Base-by-base conservation (phyloP, 2,329 filamentous ascomycete species). In the Ilyonectria sp. region DNA sequence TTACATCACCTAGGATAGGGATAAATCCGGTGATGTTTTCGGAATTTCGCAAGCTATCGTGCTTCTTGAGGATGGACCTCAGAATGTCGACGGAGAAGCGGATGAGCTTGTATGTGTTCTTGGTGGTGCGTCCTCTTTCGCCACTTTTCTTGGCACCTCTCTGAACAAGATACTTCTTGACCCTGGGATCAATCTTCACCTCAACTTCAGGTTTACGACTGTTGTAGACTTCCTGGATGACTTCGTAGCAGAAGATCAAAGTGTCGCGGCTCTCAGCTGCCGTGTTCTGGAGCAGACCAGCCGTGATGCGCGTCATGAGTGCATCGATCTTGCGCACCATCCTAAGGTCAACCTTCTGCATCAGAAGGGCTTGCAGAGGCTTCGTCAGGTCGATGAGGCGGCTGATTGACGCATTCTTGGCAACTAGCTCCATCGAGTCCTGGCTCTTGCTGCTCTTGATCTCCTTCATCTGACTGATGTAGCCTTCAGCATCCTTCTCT, bases 401-500 rank as follows among this genome's bases (percentile, higher is more conserved):
- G 58, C 82, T 85, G 26, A 98, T 86, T 1, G 94, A 95, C 2
- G 94, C 91, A 54, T 91, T 94, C 76, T 92, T 93, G 29, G 96
- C 93, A 71, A 98, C 87, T 17, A 98, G 86, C 79, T 98, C 95
- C 91, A 98, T 97, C 0, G 96, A 97, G 78, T 99, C 97, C 76
- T 95, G 97, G 78, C 95, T 98, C 85, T 98, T 99, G 85, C 93
- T 98, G 80, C 93, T 96, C 84, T 97, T 98, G 63, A 99, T 92
- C 82, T 99, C 96, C 81, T 97, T 97, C 92, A 97, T 98, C 80
- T 95, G 93, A 78, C 91, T 97, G 63, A 92, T 92, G 79, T 99
- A 99, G 60, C 95, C 96, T 74, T 98, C 94, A 0, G 95, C 95
- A 75, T 99, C 96, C 81, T 99, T 99, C 78, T 99, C 95, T 82